These are phyloP conservation scores for Phytophthora multivora DNA, from an alignment of 352 stramenopile genomes.

Conservation along the genomic window DNA sequence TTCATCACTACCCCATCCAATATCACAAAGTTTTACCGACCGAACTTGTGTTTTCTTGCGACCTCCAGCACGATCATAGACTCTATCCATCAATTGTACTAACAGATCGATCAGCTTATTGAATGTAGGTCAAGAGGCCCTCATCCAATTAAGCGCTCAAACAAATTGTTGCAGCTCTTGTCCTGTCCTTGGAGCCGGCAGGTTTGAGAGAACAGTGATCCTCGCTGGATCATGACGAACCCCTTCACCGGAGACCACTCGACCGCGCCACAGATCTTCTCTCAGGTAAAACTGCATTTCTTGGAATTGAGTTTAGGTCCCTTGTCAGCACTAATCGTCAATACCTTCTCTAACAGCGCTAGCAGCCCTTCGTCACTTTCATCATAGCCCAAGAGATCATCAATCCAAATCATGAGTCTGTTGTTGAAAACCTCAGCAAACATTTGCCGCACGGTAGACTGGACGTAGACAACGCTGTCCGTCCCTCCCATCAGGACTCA, in stretches of 20 bases:
- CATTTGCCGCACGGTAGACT: slow-evolving; percentile 13
- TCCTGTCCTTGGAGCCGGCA: neutral
- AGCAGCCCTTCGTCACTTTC: too few relatives aligned
- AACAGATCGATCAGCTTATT: slow-evolving; percentile 7
- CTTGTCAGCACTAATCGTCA: too few relatives aligned
- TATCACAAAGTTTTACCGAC: neutral
- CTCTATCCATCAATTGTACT: neutral
- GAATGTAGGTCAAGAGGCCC: neutral
- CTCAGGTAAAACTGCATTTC: slow-evolving; percentile 11
- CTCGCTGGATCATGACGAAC: slow-evolving; percentile 4
- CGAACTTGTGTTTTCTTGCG: neutral
- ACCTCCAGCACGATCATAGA: slow-evolving; percentile 2
- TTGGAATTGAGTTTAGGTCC: too few relatives aligned
- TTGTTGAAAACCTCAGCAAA: slow-evolving; percentile 12
- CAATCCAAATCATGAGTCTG: slow-evolving; percentile 18
- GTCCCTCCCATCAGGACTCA: slow-evolving; percentile 11
- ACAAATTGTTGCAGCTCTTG: slow-evolving; percentile 14
- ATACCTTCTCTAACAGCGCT: too few relatives aligned
- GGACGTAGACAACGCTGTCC: slow-evolving; percentile 3
- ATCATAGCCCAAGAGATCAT: slow-evolving; percentile 2
- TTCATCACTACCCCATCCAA: neutral
- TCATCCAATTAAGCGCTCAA: slow-evolving; percentile 5
- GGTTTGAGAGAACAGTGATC: neutral
- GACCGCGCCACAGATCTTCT: slow-evolving; percentile 6
- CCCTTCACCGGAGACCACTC: slow-evolving; percentile 2